Base-by-base conservation (phyloP, 305 asterid species). In the Petunia hybrid region DNA sequence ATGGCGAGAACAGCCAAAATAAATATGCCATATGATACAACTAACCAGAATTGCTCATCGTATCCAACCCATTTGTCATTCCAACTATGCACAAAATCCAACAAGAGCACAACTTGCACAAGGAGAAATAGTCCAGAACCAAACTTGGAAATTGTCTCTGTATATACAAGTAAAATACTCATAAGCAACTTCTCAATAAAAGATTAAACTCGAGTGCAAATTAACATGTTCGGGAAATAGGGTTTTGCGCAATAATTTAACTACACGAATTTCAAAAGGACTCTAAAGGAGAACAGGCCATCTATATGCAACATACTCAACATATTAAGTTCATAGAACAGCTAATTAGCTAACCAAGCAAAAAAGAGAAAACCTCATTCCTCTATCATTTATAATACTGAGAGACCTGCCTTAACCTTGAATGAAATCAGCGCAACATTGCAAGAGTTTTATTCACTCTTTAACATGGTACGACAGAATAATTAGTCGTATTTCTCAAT, bases 51-150 rank as follows among this genome's bases (percentile, higher is more conserved):
- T 76, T 93, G 88, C 87, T 93, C 99, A 74, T 93, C 97, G 57
- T 92, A 95, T 80, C 98, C 96, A 87, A 92, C 99, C 99, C 99
- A 95, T 88, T 89, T 95, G 90, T 92, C 97, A 80, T 95, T 95
- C 99, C 97, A 95, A 65, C 97, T 88, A 86, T 93, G 98, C 78
- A 95, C 94, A 87, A 95, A 95, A 86, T 95, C 99, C 76, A 92
- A 90, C 79, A 95, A 86, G 86, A 95, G 97, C 78, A 95, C 97
- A 84, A 95, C 99, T 90, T 95, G 99, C 84, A 95, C 95, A 57
- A 95, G 95, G 82, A 95, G 98, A 89, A 95, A 95, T 68, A 95
- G 84, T 83, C 99, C 98, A 9, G 99, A 90, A 55, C 99, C 99
- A 80, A 95, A 93, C 86, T 95, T 95, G 46, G 99, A 95, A 79